phyloP scores from a whole-genome alignment of 805 yeast genomes.

The Cyberlindnera maclurae region DNA sequence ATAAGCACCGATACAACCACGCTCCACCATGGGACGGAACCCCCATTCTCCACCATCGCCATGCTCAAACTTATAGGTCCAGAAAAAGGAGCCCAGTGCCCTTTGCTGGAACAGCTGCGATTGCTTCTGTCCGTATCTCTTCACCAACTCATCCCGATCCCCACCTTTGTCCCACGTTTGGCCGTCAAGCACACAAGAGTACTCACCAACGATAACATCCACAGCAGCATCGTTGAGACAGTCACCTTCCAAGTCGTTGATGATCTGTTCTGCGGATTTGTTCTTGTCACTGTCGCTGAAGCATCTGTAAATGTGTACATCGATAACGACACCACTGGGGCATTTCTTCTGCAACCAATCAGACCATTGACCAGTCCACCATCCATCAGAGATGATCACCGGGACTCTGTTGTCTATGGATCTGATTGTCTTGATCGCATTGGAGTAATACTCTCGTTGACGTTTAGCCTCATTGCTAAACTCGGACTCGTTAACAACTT shows the following conservation, averaged over 20 bases:
- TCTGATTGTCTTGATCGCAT: constrained; percentile 58
- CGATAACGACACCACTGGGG: constrained; percentile 60
- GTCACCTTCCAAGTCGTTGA: constrained; percentile 44
- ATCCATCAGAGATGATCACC: constrained; percentile 81
- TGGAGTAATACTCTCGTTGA: constrained; percentile 55
- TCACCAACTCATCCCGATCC: constrained; percentile 49
- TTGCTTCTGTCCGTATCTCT: constrained; percentile 56
- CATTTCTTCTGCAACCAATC: constrained; percentile 50
- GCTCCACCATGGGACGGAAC: constrained; percentile 64
- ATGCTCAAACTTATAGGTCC: constrained; percentile 82
- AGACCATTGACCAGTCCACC: constrained; percentile 83
- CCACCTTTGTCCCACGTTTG: constrained; percentile 54
- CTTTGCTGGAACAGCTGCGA: constrained; percentile 38
- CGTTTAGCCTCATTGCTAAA: constrained; percentile 46
- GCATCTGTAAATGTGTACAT: constrained; percentile 81
- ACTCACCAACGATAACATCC: constrained; percentile 83
- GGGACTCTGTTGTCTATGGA: constrained; percentile 52
- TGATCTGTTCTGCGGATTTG: constrained; percentile 59
- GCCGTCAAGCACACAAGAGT: constrained; percentile 79
- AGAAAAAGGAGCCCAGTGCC: constrained; percentile 70
- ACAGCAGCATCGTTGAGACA: constrained; percentile 41
- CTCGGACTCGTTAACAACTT: constrained; percentile 79
- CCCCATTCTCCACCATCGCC: constrained; percentile 99
- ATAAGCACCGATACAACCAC: constrained; percentile 43
- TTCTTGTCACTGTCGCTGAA: constrained; percentile 67